Evolutionary conservation across 768 basidiomycete genomes (phyloP).

Genomic region (Hygrophorus russula): DNA sequence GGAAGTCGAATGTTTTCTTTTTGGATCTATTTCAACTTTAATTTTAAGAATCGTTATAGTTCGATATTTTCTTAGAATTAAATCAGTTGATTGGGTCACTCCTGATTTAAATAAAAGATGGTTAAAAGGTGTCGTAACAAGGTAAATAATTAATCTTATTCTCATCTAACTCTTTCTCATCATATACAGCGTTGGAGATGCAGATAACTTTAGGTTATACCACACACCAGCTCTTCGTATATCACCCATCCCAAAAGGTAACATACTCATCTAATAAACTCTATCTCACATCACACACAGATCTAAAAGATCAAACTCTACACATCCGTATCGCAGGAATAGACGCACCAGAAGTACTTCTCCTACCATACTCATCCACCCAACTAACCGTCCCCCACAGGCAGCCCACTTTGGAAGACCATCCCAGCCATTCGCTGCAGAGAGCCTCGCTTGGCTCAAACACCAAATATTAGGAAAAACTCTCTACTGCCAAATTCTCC

Average conservation of each 20-base stretch:
- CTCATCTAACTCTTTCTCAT: not conserved
- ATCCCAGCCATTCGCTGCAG: constrained; percentile 62
- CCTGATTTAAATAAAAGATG: constrained; percentile 49
- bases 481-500: constrained; percentile 61
- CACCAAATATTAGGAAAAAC: constrained; percentile 40
- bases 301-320: constrained; percentile 69
- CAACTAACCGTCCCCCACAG: constrained; percentile 21
- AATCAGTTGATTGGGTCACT: constrained; percentile 60
- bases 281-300: constrained; percentile 29
- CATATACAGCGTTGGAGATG: constrained; percentile 76
- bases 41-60: no score
- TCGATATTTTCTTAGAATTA: constrained; percentile 50
- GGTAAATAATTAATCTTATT: constrained; percentile 44
- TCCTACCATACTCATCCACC: not conserved
- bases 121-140: constrained; percentile 76
- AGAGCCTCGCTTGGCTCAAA: constrained; percentile 67
- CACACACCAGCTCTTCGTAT: constrained; percentile 68
- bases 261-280: not conserved
- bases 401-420: constrained; percentile 77
- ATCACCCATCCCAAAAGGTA: no score
- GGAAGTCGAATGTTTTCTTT: no score
- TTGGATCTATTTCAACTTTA: no score
- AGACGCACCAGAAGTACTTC: constrained; percentile 80
- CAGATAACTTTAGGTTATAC: constrained; percentile 81
- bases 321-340: constrained; percentile 84